Evolutionary conservation across 768 basidiomycete genomes (phyloP).

Genomic region (Phaeolepiota aurea): DNA sequence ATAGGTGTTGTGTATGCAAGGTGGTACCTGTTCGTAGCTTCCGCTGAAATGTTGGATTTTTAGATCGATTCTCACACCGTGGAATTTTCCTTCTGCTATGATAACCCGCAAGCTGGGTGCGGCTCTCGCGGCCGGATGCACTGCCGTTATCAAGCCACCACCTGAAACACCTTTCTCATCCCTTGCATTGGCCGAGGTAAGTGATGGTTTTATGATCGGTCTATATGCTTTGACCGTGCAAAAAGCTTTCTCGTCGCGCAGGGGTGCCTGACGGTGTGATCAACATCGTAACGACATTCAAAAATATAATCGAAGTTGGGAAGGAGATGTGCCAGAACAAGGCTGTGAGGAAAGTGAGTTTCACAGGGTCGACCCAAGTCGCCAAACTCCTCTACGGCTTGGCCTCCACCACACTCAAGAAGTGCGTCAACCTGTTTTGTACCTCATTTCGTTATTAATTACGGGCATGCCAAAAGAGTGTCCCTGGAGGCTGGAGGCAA

Average conservation of each 20-base stretch:
- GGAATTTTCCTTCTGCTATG: slow-evolving; percentile 97
- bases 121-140: slow-evolving; percentile 94
- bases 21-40: not conserved
- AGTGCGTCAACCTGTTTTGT: slow-evolving; percentile 32
- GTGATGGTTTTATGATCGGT: slow-evolving; percentile 1
- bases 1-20: slow-evolving; percentile 38
- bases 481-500: slow-evolving; percentile 93
- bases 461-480: slow-evolving; percentile 24
- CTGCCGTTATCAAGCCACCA: slow-evolving; percentile 89
- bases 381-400: slow-evolving; percentile 70
- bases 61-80: slow-evolving; percentile 75
- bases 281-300: slow-evolving; percentile 86
- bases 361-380: slow-evolving; percentile 83
- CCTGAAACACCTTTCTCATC: slow-evolving; percentile 92
- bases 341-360: slow-evolving; percentile 79
- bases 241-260: slow-evolving; percentile 77
- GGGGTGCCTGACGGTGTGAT: slow-evolving; percentile 93
- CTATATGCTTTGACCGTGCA: not conserved
- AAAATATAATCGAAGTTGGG: slow-evolving; percentile 80
- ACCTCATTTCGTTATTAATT: slow-evolving; percentile 2
- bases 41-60: not conserved
- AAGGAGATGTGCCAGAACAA: slow-evolving; percentile 91
- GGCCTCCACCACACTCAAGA: slow-evolving; percentile 74
- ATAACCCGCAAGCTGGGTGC: slow-evolving; percentile 85
- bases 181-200: slow-evolving; percentile 84